Evolutionary conservation across 768 basidiomycete genomes (phyloP).

Genomic region (Butyriboletus loyo): DNA sequence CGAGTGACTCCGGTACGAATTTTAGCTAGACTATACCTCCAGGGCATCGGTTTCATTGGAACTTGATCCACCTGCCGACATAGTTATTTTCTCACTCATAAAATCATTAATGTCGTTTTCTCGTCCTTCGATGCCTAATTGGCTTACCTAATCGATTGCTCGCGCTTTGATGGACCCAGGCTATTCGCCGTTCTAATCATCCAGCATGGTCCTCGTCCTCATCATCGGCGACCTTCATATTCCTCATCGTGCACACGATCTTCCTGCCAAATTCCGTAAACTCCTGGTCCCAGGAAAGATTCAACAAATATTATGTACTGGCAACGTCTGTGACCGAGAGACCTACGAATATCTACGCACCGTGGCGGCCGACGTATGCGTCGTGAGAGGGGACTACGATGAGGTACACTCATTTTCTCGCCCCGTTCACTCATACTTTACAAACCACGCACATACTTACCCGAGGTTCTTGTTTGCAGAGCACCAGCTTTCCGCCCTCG

Average conservation of each 20-base stretch:
- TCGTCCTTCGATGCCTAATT: not conserved
- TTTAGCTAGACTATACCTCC: slow-evolving; percentile 1
- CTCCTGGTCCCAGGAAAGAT: slow-evolving; percentile 95
- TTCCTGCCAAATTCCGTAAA: slow-evolving; percentile 96
- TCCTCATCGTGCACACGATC: slow-evolving; percentile 84
- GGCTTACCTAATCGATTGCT: slow-evolving; percentile 26
- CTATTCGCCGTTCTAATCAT: slow-evolving; percentile 1
- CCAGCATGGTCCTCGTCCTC: slow-evolving; percentile 75
- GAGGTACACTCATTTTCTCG: slow-evolving; percentile 53
- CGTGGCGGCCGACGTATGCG: slow-evolving; percentile 89
- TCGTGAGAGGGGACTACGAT: slow-evolving; percentile 94
- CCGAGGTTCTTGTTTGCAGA: slow-evolving; percentile 33
- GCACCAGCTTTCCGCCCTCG: slow-evolving; percentile 73
- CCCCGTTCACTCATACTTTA: not conserved
- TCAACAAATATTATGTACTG: slow-evolving; percentile 95
- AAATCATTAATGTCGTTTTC: not conserved
- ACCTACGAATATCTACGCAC: slow-evolving; percentile 95
- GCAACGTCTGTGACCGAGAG: slow-evolving; percentile 96
- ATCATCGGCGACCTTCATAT: slow-evolving; percentile 98
- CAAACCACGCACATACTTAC: not conserved
- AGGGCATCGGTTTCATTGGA: not conserved
- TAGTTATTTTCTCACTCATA: not conserved
- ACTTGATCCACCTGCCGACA: not conserved
- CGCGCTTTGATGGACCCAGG: not conserved
- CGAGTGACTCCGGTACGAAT: slow-evolving; percentile 1